Conservation (phyloP, 106 monocot species). For the Amphibolis antarctica region DNA sequence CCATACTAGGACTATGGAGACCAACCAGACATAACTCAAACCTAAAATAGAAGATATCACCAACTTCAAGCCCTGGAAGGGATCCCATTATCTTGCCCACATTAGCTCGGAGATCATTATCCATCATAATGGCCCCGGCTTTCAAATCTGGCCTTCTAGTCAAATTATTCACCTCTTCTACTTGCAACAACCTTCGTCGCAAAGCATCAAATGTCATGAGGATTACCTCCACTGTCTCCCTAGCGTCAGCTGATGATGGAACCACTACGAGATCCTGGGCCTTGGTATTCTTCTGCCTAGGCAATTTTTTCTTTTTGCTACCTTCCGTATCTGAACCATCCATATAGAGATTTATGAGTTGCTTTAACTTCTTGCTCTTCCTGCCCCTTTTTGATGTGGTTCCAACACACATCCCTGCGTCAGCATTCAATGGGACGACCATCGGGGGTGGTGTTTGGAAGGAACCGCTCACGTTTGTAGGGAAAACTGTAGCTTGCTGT, state of each 20-base stretch:
- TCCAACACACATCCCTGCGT: constrained; percentile 6
- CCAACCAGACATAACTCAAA: constrained; percentile 68
- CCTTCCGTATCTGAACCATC: constrained; percentile 12
- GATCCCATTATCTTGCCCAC: constrained; percentile 44
- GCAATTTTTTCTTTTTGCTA: constrained; percentile 8
- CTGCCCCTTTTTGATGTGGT: constrained; percentile 26
- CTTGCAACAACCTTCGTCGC: constrained; percentile 43
- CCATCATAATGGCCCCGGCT: constrained; percentile 51
- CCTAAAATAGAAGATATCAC: constrained; percentile 79
- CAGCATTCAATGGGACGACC: constrained; percentile 14
- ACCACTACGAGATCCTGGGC: constrained; percentile 16
- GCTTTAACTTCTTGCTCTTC: constrained; percentile 4
- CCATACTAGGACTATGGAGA: constrained; percentile 59
- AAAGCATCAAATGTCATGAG: constrained; percentile 82
- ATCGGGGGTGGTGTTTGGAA: constrained; percentile 12
- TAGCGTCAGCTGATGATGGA: constrained; percentile 30
- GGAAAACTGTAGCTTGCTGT: background rate
- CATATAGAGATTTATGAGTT: constrained; percentile 8
- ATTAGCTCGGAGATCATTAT: constrained; percentile 36
- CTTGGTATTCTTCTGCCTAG: background rate
- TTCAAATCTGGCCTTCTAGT: constrained; percentile 39
- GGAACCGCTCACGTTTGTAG: constrained; percentile 3
- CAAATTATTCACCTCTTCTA: constrained; percentile 39
- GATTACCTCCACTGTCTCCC: constrained; percentile 38
- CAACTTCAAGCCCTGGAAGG: constrained; percentile 60